phyloP scores from a whole-genome alignment of 2,329 filamentous ascomycete species.

The Dothidotthia symphoricarpi region DNA sequence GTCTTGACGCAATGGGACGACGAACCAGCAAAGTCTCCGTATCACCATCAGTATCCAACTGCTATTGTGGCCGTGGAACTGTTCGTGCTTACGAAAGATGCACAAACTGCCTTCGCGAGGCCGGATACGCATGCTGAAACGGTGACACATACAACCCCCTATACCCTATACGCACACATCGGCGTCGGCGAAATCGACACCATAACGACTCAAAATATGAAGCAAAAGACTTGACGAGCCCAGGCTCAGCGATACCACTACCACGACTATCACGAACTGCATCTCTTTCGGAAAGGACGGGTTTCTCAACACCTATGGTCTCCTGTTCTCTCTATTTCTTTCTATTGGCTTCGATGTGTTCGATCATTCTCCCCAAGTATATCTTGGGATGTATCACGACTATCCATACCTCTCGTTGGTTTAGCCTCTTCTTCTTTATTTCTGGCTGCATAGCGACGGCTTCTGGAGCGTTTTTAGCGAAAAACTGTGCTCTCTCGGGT shows the following conservation, averaged over 20 bases:
- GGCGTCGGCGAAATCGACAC: slow-evolving; percentile 2
- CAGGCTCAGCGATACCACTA: slow-evolving; percentile 3
- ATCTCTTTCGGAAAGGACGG: slow-evolving; percentile 8
- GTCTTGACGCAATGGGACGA: slow-evolving; percentile 40
- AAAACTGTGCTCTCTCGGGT: slow-evolving; percentile 10
- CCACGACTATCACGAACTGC: slow-evolving; percentile 1
- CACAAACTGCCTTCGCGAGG: slow-evolving; percentile 43
- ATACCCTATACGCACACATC: not conserved
- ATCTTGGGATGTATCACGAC: not conserved
- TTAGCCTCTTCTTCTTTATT: slow-evolving; percentile 8
- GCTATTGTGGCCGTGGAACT: slow-evolving; percentile 41
- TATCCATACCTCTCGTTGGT: slow-evolving; percentile 20
- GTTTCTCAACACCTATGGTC: not conserved
- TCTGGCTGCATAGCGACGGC: slow-evolving; percentile 38
- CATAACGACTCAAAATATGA: not conserved
- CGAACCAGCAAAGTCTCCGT: slow-evolving; percentile 38
- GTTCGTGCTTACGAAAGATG: slow-evolving; percentile 47
- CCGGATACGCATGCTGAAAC: slow-evolving; percentile 35
- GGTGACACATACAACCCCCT: not conserved
- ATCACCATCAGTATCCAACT: slow-evolving; percentile 26
- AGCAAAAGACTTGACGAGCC: not conserved
- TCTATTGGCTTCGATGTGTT: not conserved
- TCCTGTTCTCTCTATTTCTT: not conserved
- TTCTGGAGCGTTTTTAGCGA: slow-evolving; percentile 38
- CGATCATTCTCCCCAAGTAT: not conserved